Evolutionary conservation across 2,329 filamentous ascomycete species (phyloP), one percentile per base, ranked within the genome.

Genomic region (Pezicula radicicola): DNA sequence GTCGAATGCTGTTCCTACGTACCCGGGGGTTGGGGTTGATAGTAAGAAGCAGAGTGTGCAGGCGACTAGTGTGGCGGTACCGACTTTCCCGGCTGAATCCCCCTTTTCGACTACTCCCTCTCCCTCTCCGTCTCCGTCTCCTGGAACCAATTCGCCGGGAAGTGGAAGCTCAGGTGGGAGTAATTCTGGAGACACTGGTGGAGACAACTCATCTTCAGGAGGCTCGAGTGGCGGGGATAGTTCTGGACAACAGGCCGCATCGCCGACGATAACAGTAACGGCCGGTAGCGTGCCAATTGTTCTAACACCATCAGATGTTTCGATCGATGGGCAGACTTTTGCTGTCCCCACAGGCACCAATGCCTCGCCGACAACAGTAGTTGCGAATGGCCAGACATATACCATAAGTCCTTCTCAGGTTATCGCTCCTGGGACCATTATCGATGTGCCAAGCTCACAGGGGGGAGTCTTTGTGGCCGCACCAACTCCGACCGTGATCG

Each of bases 371-470:
- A 35, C 25, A n/a, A 50, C 51, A 39, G 54, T 51, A 6, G 47
- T 67, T 18, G 61, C 61, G 4, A 55, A 56, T 36, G 55, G 52
- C 8, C 54, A 65, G 43, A 54, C 55, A 6, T 65, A 65, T 35
- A 61, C 60, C 3, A 48, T 68, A 8, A 54, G 60, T 33, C 58
- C 63, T 15, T 59, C 57, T 28, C 51, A 61, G 42, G 53, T 67
- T 6, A 51, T 61, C 37, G 60, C 54, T 27, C 56, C 57, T 18
- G 55, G 54, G 7, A 51, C 58, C 8, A 50, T 53, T 4, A 43
- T 67, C 10, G 40, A 51, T 15, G 52, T 64, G 42, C 60, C 60
- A 21, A 53, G 51, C 16, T 51, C 49, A 4, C 46, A 44, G 4
- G 55, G 56, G 25, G 56, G 48, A 12, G 40, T 52, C 15, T 42